These are phyloP conservation scores for Cnidoscolus chayamansa DNA, from an alignment of 441 rosid genomes.

Conservation along the genomic window DNA sequence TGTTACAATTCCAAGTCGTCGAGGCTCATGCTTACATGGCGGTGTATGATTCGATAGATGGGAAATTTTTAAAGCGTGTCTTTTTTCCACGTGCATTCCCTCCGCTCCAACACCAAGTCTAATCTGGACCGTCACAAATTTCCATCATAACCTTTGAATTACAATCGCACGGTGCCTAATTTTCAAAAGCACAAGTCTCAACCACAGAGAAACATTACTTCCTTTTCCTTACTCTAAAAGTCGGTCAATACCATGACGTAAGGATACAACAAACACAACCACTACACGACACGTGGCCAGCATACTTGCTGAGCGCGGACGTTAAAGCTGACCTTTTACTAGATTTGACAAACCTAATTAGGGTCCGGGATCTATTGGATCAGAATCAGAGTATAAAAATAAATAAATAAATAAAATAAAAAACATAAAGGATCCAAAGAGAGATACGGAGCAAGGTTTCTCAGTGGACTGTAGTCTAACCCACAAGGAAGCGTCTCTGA, in stretches of 20 bases:
- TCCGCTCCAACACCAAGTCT: too few species aligned
- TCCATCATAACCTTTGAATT: too few species aligned
- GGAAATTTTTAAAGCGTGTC: too few species aligned
- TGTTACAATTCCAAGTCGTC: too few species aligned
- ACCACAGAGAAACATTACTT: too few species aligned
- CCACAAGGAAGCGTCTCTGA: neutral
- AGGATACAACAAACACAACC: neutral
- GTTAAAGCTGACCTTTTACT: neutral
- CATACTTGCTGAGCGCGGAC: neutral
- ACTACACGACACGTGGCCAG: neutral
- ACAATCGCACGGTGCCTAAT: too few species aligned
- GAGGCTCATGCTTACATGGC: too few species aligned
- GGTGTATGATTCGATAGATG: too few species aligned
- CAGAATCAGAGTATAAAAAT: neutral
- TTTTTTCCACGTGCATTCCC: too few species aligned
- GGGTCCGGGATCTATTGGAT: neutral
- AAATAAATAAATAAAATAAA: neutral
- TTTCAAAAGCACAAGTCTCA: too few species aligned
- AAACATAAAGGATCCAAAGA: neutral
- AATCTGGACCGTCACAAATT: too few species aligned
- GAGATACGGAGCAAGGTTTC: neutral
- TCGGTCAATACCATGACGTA: neutral
- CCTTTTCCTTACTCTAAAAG: neutral
- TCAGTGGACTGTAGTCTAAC: neutral
- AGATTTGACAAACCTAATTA: neutral